phyloP scores from a whole-genome alignment of 371 early-diverging fungal genomes.

The Nematocida sp. region DNA sequence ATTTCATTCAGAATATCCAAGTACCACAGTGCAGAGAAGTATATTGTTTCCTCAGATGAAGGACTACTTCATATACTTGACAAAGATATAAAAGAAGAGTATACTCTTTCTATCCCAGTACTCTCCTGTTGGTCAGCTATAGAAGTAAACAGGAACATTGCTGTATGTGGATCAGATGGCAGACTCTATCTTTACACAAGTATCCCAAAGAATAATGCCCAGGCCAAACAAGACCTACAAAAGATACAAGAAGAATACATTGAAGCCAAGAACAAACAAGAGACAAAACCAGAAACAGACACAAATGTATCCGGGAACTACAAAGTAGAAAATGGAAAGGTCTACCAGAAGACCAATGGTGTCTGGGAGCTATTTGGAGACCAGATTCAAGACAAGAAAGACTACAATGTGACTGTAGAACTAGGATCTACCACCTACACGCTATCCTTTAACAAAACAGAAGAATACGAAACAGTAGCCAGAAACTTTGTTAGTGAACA shows the following conservation, averaged over 20 bases:
- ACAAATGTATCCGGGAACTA: slow-evolving; percentile 17
- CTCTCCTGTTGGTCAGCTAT: slow-evolving; percentile 56
- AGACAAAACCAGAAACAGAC: slow-evolving; percentile 4
- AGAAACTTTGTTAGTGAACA: slow-evolving; percentile 52
- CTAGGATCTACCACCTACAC: slow-evolving; percentile 52
- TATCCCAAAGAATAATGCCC: not conserved
- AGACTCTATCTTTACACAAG: slow-evolving; percentile 51
- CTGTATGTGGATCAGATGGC: slow-evolving; percentile 57
- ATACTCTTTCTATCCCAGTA: slow-evolving; percentile 22
- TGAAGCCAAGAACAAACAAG: not conserved
- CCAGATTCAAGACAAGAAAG: slow-evolving; percentile 22
- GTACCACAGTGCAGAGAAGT: slow-evolving; percentile 12
- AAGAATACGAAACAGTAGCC: slow-evolving; percentile 60
- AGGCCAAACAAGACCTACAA: slow-evolving; percentile 6
- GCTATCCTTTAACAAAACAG: slow-evolving; percentile 62
- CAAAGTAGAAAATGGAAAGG: slow-evolving; percentile 52
- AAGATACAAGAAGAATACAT: slow-evolving; percentile 4
- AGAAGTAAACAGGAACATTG: slow-evolving; percentile 20
- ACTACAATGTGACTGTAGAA: slow-evolving; percentile 61
- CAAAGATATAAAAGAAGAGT: slow-evolving; percentile 28
- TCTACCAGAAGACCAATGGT: slow-evolving; percentile 46
- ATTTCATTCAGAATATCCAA: slow-evolving; percentile 50
- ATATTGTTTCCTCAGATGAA: slow-evolving; percentile 57
- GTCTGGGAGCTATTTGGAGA: slow-evolving; percentile 60
- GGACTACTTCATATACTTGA: slow-evolving; percentile 53